Conservation (phyloP, 148 eudicot genomes). For the Tetragonia tetragonoides region DNA sequence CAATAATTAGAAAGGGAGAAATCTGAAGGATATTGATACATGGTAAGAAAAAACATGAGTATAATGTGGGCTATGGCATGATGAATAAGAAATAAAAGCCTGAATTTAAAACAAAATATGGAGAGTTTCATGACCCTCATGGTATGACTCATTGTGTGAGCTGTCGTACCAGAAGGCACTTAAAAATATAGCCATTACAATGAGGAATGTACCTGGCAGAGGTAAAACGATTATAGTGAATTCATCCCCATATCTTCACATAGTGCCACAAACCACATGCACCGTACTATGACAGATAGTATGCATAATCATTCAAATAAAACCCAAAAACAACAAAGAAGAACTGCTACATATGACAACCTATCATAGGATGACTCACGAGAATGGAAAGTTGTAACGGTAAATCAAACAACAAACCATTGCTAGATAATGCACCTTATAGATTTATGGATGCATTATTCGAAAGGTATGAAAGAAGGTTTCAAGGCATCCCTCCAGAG, state of each 20-base stretch:
- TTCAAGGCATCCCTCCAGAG: too few species aligned
- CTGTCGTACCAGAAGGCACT: slow-evolving; percentile 4
- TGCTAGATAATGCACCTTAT: slow-evolving; percentile 57
- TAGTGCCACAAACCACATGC: neutral
- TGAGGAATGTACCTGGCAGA: neutral
- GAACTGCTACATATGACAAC: neutral
- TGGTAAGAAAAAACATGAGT: too few species aligned
- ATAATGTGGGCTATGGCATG: neutral
- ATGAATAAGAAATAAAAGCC: neutral
- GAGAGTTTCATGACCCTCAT: neutral
- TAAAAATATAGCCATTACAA: neutral
- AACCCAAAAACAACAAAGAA: neutral
- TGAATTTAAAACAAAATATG: neutral
- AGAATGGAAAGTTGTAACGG: neutral
- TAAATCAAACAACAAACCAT: neutral
- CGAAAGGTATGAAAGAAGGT: too few species aligned
- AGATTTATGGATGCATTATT: too few species aligned
- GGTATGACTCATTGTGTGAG: neutral
- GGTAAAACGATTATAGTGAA: neutral
- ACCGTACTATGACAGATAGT: neutral
- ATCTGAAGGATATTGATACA: neutral
- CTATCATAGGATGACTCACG: neutral
- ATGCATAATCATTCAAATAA: neutral
- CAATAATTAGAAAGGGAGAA: neutral
- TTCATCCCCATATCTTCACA: neutral